Conservation (phyloP, 2,329 filamentous ascomycete species). For the Aspergillus sp. region DNA sequence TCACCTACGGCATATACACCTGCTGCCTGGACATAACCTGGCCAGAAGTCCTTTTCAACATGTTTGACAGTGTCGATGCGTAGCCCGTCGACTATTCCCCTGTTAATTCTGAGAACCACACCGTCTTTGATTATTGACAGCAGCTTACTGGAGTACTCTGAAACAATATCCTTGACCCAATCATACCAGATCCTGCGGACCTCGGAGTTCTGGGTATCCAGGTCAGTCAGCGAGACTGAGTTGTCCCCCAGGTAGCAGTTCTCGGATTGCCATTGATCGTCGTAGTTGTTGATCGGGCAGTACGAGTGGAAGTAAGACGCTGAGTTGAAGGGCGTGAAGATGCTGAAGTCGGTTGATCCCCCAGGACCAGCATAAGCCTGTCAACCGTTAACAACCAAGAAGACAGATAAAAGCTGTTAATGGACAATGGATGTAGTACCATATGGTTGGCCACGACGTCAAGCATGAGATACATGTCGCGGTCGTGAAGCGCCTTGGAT, state of each 20-base stretch:
- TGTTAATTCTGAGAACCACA: no score
- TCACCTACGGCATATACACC: slow-evolving; percentile 53
- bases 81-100: slow-evolving; percentile 47
- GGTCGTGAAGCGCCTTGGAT: slow-evolving; percentile 54
- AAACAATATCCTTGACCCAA: slow-evolving; percentile 61
- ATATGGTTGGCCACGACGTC: slow-evolving; percentile 61
- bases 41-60: slow-evolving; percentile 49
- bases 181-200: slow-evolving; percentile 55
- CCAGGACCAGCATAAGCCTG: slow-evolving; percentile 48
- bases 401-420: not conserved
- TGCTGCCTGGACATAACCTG: slow-evolving; percentile 39
- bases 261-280: slow-evolving; percentile 46
- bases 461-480: slow-evolving; percentile 62
- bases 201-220: slow-evolving; percentile 47
- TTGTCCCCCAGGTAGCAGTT: slow-evolving; percentile 58
- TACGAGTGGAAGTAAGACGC: slow-evolving; percentile 61
- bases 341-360: slow-evolving; percentile 52
- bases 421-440: slow-evolving; percentile 20
- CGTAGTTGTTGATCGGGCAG: slow-evolving; percentile 56
- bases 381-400: no score
- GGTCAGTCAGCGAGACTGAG: slow-evolving; percentile 60
- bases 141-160: slow-evolving; percentile 56
- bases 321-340: slow-evolving; percentile 56
- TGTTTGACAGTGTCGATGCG: slow-evolving; percentile 54
- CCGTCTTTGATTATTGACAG: not conserved